phyloP scores from a whole-genome alignment of 1,284 basidiomycete species.

The Naganishia albida region DNA sequence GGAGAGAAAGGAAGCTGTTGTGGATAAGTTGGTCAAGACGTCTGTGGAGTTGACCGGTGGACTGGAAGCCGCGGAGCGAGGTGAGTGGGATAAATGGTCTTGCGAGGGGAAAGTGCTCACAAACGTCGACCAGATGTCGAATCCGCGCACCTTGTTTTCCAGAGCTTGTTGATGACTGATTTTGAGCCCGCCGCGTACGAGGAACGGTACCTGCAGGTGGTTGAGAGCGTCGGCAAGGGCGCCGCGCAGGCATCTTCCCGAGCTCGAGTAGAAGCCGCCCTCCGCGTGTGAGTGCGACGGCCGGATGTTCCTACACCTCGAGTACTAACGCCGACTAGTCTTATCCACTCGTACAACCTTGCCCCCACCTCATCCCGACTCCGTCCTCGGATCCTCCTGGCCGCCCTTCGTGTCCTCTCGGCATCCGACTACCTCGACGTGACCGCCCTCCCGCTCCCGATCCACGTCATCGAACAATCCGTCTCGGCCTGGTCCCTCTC shows the following conservation, averaged over 20 bases:
- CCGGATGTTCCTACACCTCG: not conserved
- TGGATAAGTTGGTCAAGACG: slow-evolving; percentile 44
- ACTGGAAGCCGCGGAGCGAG: slow-evolving; percentile 48
- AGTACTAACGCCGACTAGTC: slow-evolving; percentile 55
- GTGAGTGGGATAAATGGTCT: slow-evolving; percentile 39
- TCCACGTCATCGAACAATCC: slow-evolving; percentile 69
- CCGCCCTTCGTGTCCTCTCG: slow-evolving; percentile 63
- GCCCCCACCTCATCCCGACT: slow-evolving; percentile 69
- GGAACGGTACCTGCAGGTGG: slow-evolving; percentile 15
- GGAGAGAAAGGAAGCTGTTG: slow-evolving; percentile 53
- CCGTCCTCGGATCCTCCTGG: slow-evolving; percentile 66
- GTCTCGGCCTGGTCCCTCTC: slow-evolving; percentile 72
- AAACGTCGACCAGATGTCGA: slow-evolving; percentile 2
- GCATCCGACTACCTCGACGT: slow-evolving; percentile 70
- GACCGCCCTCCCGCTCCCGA: slow-evolving; percentile 65
- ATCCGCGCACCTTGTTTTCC: slow-evolving; percentile 25
- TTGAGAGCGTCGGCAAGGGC: slow-evolving; percentile 18
- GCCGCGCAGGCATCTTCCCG: slow-evolving; percentile 18
- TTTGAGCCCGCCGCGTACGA: slow-evolving; percentile 5
- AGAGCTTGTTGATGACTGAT: slow-evolving; percentile 17
- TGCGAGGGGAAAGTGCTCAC: not conserved
- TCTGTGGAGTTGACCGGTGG: slow-evolving; percentile 47
- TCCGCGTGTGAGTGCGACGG: slow-evolving; percentile 45
- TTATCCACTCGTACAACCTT: slow-evolving; percentile 85
- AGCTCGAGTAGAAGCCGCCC: slow-evolving; percentile 42